These are phyloP conservation scores for Phaseolus lunatus DNA, from an alignment of 306 rosid genomes.

Conservation along the genomic window DNA sequence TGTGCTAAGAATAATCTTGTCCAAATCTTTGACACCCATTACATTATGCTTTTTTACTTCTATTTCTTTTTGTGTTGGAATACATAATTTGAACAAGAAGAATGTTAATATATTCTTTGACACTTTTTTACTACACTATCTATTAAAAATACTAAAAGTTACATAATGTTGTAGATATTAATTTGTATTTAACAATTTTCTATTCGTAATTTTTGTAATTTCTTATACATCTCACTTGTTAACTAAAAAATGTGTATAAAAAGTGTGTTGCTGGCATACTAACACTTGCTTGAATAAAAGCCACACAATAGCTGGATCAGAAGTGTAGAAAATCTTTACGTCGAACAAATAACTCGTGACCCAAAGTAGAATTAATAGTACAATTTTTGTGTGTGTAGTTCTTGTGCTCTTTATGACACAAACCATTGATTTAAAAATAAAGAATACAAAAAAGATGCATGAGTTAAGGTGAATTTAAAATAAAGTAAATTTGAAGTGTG, in stretches of 20 bases:
- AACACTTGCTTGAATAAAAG: neutral
- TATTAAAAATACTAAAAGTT: no score
- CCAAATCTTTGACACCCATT: neutral
- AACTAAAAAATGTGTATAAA: neutral
- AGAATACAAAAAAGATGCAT: neutral
- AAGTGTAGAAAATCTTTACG: neutral
- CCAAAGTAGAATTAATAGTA: neutral
- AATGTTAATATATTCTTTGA: no score
- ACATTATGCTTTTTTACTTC: no score
- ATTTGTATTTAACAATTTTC: neutral
- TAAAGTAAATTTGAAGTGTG: slow-evolving; percentile 16
- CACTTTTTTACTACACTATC: no score
- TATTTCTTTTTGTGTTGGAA: no score
- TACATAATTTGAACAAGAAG: no score
- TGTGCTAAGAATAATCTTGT: neutral
- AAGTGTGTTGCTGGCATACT: neutral
- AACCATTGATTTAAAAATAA: neutral
- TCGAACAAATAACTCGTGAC: slow-evolving; percentile 14
- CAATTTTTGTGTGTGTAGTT: neutral
- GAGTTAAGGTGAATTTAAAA: neutral
- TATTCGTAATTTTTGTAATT: neutral
- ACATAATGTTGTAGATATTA: no score
- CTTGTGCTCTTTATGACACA: slow-evolving; percentile 14
- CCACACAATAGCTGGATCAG: slow-evolving; percentile 7
- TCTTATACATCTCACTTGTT: neutral